A percentile compares a stretch with the other conserved stretches of the same genome.
phyloP scores from a whole-genome alignment of 2,329 filamentous ascomycete species.

The Knufia petricola region DNA sequence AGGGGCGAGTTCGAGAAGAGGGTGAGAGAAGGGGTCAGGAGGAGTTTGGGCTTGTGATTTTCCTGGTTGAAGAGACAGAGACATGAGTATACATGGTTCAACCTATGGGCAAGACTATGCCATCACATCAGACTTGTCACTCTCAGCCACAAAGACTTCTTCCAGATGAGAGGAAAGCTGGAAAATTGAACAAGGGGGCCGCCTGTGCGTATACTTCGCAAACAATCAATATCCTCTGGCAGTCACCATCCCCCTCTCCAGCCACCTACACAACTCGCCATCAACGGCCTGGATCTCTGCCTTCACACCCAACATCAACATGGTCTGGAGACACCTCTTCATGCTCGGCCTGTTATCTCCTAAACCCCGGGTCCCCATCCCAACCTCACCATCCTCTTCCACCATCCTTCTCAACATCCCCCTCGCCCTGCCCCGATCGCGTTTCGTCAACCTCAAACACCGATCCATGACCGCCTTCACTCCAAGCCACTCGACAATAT shows the following conservation, averaged over 20 bases:
- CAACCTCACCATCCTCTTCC: conserved; percentile 34
- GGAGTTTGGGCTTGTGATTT: conserved; percentile 61
- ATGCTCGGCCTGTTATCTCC: conserved; percentile 25
- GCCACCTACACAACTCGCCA: conserved; percentile 35
- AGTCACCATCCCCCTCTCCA: conserved; percentile 26
- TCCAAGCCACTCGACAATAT: conserved; percentile 22
- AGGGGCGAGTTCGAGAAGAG: conserved; percentile 74
- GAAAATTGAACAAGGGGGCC: too few species aligned
- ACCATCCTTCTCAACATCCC: conserved; percentile 43
- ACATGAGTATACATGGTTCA: too few species aligned
- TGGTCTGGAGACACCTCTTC: conserved; percentile 45
- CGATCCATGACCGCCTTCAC: conserved; percentile 26
- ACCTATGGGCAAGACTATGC: too few species aligned
- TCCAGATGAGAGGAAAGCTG: too few species aligned
- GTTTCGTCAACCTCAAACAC: conserved; percentile 38
- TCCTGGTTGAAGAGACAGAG: too few species aligned
- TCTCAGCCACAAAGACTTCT: background rate
- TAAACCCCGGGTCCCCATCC: conserved; percentile 25
- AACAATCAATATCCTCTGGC: background rate
- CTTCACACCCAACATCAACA: conserved; percentile 54
- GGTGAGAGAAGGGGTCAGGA: conserved; percentile 72
- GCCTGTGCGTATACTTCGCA: too few species aligned
- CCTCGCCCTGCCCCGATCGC: conserved; percentile 47
- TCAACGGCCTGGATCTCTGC: conserved; percentile 50
- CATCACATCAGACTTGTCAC: background rate